Conservation (phyloP, 495 filamentous ascomycete species). For the Penicillium cataractarum region DNA sequence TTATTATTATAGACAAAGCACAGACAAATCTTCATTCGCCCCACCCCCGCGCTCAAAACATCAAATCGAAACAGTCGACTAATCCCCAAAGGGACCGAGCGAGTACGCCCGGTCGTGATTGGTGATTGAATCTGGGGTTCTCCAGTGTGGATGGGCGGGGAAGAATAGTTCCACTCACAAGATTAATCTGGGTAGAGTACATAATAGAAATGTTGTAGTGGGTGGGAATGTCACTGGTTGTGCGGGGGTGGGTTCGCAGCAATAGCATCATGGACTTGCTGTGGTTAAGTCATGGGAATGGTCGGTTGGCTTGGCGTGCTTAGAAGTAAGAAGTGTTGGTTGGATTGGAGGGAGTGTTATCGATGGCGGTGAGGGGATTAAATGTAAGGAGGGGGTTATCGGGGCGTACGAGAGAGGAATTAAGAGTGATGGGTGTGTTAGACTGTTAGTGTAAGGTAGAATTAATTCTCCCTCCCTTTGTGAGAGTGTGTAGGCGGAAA, state of each 20-base stretch:
- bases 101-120: neutral
- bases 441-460: constrained; percentile 1
- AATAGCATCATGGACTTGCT: neutral
- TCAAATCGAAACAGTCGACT: neutral
- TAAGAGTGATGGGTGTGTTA: neutral
- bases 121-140: neutral
- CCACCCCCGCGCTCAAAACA: neutral
- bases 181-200: too few species aligned
- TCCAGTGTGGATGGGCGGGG: neutral
- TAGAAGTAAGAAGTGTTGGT: neutral
- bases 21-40: neutral
- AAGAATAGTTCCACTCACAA: neutral
- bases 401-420: neutral
- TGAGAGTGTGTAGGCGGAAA: neutral
- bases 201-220: neutral
- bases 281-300: neutral
- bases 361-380: neutral
- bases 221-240: neutral
- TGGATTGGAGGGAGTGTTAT: too few species aligned
- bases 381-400: neutral
- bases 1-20: neutral
- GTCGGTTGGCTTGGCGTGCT: neutral
- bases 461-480: neutral
- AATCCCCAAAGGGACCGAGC: neutral
- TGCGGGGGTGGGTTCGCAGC: neutral